Evolutionary conservation across 2,329 filamentous ascomycete species (phyloP), one percentile per base, ranked within the genome.

Genomic region (Talaromyces sp.): DNA sequence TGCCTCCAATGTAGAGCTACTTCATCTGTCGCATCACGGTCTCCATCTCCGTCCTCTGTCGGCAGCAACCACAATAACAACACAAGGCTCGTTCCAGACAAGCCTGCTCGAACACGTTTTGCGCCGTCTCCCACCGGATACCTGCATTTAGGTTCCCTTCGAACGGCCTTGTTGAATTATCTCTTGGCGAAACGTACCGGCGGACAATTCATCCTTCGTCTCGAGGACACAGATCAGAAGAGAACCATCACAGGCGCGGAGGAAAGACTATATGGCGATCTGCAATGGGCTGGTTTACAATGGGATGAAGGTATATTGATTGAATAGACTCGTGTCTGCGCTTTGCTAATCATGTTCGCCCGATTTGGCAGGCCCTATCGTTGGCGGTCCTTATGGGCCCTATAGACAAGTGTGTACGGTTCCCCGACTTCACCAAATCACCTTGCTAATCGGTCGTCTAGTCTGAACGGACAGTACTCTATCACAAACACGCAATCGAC

Each of bases 201-300:
- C 4, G 95, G 95, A 6, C 89, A 96, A 73, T 99, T 99, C 70
- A 78, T 99, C 11, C 79, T 99, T 57, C 87, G 95, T 9, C 87
- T 99, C 66, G 95, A 99, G 79, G 95, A 99, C 75, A 99, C 95
- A 4, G 95, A 98, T 77, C 90, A 91, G 90, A 91, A 89, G 79
- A 87, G 95, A 64, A 88, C 93, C 8, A 86, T 98, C 3, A 77
- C 82, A 0, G 92, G 89, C 71, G 92, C 95, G 1, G 92, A 97
- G 73, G 76, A 88, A 64, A 84, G 87, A 61, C 78, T 99, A 2
- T 90, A 89, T 67, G 80, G 89, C 63, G 93, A 98, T 72, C 77
- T 99, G 60, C 82, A 83, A 77, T 99, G 95, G 95, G 90, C 92
- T 18, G 92, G 93, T 0, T 79, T 99, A 35, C 80, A 88, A 60